Evolutionary conservation across 108 stramenopile species (phyloP).

Genomic region (Fragilariopsis cylindrus): DNA sequence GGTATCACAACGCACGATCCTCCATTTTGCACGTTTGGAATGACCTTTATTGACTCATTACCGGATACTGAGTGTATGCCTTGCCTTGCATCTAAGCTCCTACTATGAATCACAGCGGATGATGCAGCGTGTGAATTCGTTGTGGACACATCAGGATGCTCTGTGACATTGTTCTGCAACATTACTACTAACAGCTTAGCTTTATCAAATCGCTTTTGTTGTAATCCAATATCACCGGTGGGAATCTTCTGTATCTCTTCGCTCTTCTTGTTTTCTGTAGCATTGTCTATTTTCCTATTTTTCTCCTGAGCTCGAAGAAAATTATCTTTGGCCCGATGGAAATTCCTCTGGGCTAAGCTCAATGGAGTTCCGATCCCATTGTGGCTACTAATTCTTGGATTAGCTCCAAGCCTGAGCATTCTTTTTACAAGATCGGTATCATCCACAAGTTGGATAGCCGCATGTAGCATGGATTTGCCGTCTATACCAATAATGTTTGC

Average conservation of each 20-base stretch:
- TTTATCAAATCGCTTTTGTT: conserved; percentile 1
- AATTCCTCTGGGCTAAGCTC: conserved; percentile 5
- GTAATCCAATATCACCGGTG: background rate
- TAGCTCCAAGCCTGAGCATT: conserved; percentile 2
- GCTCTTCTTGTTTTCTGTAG: no score
- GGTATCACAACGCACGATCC: no score
- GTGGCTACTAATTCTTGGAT: background rate
- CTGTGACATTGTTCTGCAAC: conserved; percentile 5
- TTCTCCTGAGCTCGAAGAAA: background rate
- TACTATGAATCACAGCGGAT: background rate
- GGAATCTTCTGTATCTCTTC: no score
- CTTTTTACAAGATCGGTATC: background rate
- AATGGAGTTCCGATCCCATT: conserved; percentile 8
- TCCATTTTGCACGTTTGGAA: no score
- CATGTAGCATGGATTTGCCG: conserved; percentile 15
- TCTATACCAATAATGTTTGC: conserved; percentile 9
- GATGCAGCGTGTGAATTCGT: background rate
- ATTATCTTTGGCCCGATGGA: background rate
- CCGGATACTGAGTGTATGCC: no score
- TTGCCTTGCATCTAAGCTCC: background rate
- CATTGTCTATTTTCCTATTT: background rate
- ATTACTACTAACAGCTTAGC: conserved; percentile 5
- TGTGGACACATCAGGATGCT: background rate
- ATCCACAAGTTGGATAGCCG: conserved; percentile 11
- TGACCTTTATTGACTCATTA: no score